These are phyloP conservation scores for Quercus lobata DNA, from an alignment of 331 rosid genomes.

Conservation along the genomic window DNA sequence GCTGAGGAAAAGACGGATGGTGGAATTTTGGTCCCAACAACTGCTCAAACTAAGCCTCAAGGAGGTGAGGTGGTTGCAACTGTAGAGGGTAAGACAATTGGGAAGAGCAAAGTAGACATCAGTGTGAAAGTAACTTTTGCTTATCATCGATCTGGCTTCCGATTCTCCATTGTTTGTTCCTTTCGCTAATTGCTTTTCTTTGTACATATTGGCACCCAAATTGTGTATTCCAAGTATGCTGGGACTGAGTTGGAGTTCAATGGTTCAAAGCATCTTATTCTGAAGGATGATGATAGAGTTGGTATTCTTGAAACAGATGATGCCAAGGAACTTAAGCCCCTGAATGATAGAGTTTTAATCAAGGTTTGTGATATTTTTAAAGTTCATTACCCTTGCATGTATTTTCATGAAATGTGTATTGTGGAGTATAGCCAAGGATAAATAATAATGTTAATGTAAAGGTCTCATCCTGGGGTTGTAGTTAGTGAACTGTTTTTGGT, in stretches of 20 bases:
- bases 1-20: constrained; percentile 66
- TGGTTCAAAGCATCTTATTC: constrained; percentile 80
- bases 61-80: constrained; percentile 93
- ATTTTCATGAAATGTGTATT: neutral
- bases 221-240: constrained; percentile 83
- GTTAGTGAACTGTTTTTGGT: neutral
- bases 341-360: constrained; percentile 82
- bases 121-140: neutral
- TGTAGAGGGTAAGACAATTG: constrained; percentile 76
- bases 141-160: neutral
- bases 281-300: constrained; percentile 85
- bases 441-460: neutral
- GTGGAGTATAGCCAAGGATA: neutral
- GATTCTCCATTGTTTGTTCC: neutral
- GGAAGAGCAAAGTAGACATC: constrained; percentile 58
- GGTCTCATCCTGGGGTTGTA: neutral
- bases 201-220: constrained; percentile 62
- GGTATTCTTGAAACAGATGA: constrained; percentile 90
- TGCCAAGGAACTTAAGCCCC: constrained; percentile 84
- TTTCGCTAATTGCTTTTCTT: neutral
- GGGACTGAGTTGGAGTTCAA: constrained; percentile 90
- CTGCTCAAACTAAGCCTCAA: constrained; percentile 85
- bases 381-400: neutral
- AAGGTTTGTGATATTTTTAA: constrained; percentile 43
- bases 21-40: constrained; percentile 76